Percentiles rank a stretch among this genome's conserved stretches.
phyloP scores from a whole-genome alignment of 2,329 filamentous ascomycete genomes.

The Botryotinia narcissicola region DNA sequence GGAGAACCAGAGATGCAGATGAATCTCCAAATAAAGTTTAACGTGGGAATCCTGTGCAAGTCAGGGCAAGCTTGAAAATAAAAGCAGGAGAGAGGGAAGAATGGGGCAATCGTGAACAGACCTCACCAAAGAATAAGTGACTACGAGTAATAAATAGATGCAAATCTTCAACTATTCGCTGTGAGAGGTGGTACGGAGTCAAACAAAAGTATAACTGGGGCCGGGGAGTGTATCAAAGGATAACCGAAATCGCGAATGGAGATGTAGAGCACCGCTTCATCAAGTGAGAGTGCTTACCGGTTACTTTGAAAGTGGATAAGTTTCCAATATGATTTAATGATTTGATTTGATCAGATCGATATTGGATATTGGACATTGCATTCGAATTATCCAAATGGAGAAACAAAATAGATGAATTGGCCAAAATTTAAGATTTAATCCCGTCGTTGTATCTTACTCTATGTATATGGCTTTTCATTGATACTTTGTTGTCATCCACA shows the following conservation, averaged over 20 bases:
- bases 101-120: background rate
- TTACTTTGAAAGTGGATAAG: background rate
- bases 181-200: background rate
- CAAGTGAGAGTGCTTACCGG: background rate
- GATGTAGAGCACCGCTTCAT: background rate
- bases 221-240: background rate
- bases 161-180: background rate
- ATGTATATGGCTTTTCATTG: background rate
- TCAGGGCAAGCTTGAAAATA: background rate
- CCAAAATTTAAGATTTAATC: background rate
- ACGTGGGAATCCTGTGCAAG: background rate
- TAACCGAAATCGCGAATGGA: conserved; percentile 9
- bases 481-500: background rate
- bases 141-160: background rate
- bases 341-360: background rate
- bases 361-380: background rate
- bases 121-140: background rate
- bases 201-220: background rate
- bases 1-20: background rate
- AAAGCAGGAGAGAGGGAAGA: background rate
- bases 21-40: background rate
- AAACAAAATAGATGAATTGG: background rate
- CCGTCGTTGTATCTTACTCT: background rate
- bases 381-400: background rate
- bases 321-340: background rate